Percentiles rank a stretch among this genome's conserved stretches.
phyloP scores from a whole-genome alignment of 2,329 filamentous ascomycete species.

The Talaromyces amestolkiae region DNA sequence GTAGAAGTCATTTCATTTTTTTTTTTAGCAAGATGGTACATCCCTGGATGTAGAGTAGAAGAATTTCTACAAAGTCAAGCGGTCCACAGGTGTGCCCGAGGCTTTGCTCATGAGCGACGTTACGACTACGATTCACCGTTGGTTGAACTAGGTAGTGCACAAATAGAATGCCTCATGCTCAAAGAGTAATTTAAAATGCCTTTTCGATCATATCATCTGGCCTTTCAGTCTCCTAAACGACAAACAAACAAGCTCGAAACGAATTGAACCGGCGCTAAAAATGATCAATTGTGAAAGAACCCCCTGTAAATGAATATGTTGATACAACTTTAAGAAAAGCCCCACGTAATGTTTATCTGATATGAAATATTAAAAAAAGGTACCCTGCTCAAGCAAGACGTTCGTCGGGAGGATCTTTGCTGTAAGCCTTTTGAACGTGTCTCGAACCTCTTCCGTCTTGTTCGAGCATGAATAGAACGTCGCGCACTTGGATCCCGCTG shows the following conservation, averaged over 20 bases:
- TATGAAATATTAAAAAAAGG: background rate
- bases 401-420: slow-evolving; percentile 44
- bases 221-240: background rate
- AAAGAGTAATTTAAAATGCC: background rate
- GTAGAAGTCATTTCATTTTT: background rate
- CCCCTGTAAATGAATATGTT: slow-evolving; percentile 13
- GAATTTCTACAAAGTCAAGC: too few species aligned
- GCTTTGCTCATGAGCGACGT: background rate
- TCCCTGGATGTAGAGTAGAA: too few species aligned
- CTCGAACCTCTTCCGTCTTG: slow-evolving; percentile 60
- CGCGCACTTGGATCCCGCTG: slow-evolving; percentile 76
- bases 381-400: slow-evolving; percentile 25
- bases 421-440: slow-evolving; percentile 45
- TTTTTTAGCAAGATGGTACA: too few species aligned
- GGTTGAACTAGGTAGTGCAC: background rate
- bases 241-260: background rate
- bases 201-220: background rate
- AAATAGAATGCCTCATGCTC: background rate
- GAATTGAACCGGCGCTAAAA: background rate
- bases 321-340: slow-evolving; percentile 7
- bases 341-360: slow-evolving; percentile 5
- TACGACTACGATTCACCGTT: background rate
- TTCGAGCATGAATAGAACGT: slow-evolving; percentile 77
- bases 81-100: background rate
- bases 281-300: slow-evolving; percentile 3